Percentiles rank a stretch among this genome's conserved stretches.
These are phyloP conservation scores for Sugiyamaella valdiviana DNA, from an alignment of 805 yeast genomes.

Conservation along the genomic window DNA sequence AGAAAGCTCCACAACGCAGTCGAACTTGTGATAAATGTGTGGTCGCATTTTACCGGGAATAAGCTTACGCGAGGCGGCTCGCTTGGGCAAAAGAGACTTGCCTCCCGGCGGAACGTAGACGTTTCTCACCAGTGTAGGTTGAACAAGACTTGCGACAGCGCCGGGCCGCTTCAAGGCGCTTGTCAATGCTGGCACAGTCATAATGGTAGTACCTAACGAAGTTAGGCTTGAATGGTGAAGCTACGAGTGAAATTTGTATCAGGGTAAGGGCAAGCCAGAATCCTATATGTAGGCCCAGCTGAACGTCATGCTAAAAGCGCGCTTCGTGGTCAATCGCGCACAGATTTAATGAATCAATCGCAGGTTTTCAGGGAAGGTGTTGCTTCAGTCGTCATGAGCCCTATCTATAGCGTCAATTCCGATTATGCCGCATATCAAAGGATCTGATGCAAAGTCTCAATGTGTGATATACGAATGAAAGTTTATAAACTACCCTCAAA, in stretches of 20 bases:
- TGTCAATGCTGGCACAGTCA: background rate
- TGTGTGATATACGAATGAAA: too few species aligned
- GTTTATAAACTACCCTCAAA: too few species aligned
- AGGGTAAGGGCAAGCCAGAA: background rate
- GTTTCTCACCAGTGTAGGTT: background rate
- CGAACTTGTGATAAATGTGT: conserved; percentile 85
- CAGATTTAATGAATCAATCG: too few species aligned
- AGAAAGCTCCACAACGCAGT: conserved; percentile 79
- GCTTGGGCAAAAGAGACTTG: conserved; percentile 12
- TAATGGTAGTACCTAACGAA: background rate
- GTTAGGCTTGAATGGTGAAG: background rate
- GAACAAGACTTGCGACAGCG: background rate
- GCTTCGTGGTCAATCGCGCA: too few species aligned
- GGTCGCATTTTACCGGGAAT: conserved; percentile 80
- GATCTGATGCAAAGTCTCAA: too few species aligned
- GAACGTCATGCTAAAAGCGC: background rate
- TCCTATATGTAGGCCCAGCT: too few species aligned
- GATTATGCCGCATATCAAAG: too few species aligned
- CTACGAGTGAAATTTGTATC: background rate
- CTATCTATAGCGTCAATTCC: too few species aligned
- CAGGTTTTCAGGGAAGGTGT: too few species aligned
- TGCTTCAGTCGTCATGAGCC: too few species aligned
- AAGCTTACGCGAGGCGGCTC: conserved; percentile 25
- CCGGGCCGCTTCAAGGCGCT: background rate
- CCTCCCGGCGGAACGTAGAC: conserved; percentile 19